These are phyloP conservation scores for Boletellus ananas DNA, from an alignment of 768 basidiomycete species.

Conservation along the genomic window DNA sequence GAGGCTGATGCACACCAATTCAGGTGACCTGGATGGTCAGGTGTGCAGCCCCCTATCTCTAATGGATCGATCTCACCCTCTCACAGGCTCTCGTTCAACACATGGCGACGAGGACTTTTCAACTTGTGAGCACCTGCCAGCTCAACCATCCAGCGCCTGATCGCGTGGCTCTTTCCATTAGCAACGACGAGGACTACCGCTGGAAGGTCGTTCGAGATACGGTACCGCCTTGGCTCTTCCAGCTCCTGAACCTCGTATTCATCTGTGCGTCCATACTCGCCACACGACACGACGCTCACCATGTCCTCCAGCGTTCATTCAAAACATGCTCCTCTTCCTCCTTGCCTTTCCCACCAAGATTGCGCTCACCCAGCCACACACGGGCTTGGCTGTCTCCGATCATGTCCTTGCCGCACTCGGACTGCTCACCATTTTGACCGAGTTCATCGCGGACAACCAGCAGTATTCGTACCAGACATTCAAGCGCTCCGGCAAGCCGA, in stretches of 20 bases:
- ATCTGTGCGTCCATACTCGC: slow-evolving; percentile 45
- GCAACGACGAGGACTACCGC: slow-evolving; percentile 87
- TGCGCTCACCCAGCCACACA: slow-evolving; percentile 52
- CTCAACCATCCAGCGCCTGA: neutral
- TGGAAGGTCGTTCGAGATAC: slow-evolving; percentile 74
- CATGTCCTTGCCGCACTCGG: slow-evolving; percentile 55
- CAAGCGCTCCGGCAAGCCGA: slow-evolving; percentile 49
- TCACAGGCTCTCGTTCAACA: slow-evolving; percentile 69
- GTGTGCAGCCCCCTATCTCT: slow-evolving; percentile 25
- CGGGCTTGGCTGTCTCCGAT: slow-evolving; percentile 55
- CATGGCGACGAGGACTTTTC: slow-evolving; percentile 80
- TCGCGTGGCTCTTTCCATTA: slow-evolving; percentile 23
- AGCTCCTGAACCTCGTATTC: slow-evolving; percentile 60
- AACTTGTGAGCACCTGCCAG: slow-evolving; percentile 44
- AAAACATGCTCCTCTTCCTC: slow-evolving; percentile 76
- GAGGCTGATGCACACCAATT: neutral
- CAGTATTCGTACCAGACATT: slow-evolving; percentile 82
- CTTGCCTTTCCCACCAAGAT: slow-evolving; percentile 61
- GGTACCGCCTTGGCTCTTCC: slow-evolving; percentile 52
- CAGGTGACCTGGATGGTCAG: slow-evolving; percentile 60
- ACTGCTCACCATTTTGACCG: slow-evolving; percentile 55
- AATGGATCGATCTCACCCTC: slow-evolving; percentile 21
- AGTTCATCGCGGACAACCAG: slow-evolving; percentile 89
- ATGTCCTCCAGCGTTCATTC: slow-evolving; percentile 50
- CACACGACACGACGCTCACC: neutral